Evolutionary conservation across 257 asterid species (phyloP).

Genomic region (Solanum infundibuliforme): DNA sequence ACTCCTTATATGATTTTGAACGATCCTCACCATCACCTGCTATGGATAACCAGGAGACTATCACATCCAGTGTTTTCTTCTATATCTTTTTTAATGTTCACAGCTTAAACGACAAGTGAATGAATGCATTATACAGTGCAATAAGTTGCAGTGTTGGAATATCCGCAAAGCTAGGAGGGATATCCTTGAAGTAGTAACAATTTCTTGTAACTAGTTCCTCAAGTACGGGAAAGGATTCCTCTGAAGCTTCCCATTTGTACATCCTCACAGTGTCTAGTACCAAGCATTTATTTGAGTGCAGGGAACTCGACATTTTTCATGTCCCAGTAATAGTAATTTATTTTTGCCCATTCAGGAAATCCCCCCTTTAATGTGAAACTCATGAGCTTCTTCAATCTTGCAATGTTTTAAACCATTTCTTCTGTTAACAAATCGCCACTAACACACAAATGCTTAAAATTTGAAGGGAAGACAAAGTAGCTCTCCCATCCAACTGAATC

Average conservation of each 20-base stretch:
- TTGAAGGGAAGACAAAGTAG: not conserved
- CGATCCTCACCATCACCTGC: too few relatives aligned
- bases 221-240: not conserved
- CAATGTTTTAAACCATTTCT: not conserved
- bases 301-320: not conserved
- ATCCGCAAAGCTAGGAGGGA: not conserved
- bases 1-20: too few relatives aligned
- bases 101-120: not conserved
- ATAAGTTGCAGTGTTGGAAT: not conserved
- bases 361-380: not conserved
- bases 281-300: not conserved
- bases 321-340: too few relatives aligned
- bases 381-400: not conserved
- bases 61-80: not conserved
- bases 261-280: rapidly evolving
- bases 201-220: not conserved
- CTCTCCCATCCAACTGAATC: too few relatives aligned
- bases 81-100: not conserved
- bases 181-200: not conserved
- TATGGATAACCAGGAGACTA: not conserved
- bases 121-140: not conserved
- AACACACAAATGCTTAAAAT: not conserved
- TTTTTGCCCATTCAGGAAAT: too few relatives aligned
- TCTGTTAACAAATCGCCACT: not conserved
- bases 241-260: not conserved